These are phyloP conservation scores for Flaveria floridana DNA, from an alignment of 140 eudicot species.

Conservation along the genomic window DNA sequence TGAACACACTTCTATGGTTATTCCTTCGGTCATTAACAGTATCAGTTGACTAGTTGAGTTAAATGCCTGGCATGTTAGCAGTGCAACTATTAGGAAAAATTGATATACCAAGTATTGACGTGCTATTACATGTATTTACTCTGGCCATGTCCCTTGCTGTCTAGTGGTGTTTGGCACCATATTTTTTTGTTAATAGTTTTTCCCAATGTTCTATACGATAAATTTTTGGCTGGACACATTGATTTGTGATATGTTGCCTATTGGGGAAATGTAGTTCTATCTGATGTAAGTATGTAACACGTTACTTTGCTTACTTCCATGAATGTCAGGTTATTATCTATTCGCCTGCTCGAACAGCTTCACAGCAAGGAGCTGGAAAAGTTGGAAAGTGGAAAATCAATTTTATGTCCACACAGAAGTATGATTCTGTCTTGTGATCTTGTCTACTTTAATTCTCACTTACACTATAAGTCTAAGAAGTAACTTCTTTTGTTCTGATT, in stretches of 20 bases:
- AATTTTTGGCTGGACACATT: background rate
- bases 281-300: background rate
- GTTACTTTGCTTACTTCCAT: conserved; percentile 16
- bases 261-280: background rate
- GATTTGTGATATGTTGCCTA: conserved; percentile 7
- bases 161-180: background rate
- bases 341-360: conserved; percentile 91
- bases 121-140: conserved; percentile 5
- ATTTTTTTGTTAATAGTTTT: background rate
- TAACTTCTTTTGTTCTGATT: background rate
- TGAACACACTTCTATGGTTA: background rate
- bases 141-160: background rate
- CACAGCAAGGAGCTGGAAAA: conserved; percentile 92
- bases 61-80: background rate
- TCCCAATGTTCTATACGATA: background rate
- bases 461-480: background rate
- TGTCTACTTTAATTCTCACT: background rate
- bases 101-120: background rate
- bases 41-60: background rate
- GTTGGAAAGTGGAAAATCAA: conserved; percentile 84
- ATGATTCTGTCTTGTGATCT: conserved; percentile 29
- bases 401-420: conserved; percentile 83
- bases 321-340: conserved; percentile 59
- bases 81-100: background rate
- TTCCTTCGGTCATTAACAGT: background rate